Percentiles rank a stretch among this genome's conserved stretches.
Conservation (phyloP, 352 stramenopile genomes). For the Thalassiosira mediterranea region DNA sequence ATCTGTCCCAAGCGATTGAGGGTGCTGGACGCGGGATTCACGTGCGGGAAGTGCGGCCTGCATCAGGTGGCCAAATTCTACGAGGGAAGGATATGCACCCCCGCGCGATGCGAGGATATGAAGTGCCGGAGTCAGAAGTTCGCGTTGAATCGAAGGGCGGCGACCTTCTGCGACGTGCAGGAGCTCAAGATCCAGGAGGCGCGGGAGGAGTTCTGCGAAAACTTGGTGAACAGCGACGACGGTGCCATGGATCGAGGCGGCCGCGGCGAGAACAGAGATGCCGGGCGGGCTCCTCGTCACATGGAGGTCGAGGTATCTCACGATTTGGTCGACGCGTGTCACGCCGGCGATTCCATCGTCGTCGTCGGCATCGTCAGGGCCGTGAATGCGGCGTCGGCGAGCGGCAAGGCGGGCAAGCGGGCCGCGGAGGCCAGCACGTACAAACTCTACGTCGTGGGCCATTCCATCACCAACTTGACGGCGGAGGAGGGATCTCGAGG, state of each 20-base stretch:
- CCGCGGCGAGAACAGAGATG: slow-evolving; percentile 55
- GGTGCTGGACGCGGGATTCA: slow-evolving; percentile 70
- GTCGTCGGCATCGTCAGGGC: slow-evolving; percentile 93
- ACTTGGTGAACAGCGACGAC: slow-evolving; percentile 25
- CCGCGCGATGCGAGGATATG: slow-evolving; percentile 62
- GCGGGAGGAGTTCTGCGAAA: slow-evolving; percentile 66
- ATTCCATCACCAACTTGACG: slow-evolving; percentile 88
- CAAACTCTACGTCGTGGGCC: slow-evolving; percentile 92
- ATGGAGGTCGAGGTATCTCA: slow-evolving; percentile 90
- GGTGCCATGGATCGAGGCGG: slow-evolving; percentile 23
- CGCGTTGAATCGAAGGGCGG: slow-evolving; percentile 60
- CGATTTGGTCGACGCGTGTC: slow-evolving; percentile 93
- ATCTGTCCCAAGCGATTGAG: slow-evolving; percentile 72
- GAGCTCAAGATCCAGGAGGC: slow-evolving; percentile 84
- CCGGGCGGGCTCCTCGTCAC: slow-evolving; percentile 85
- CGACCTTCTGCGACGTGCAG: slow-evolving; percentile 76
- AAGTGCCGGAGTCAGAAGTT: slow-evolving; percentile 70
- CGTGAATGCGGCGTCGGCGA: slow-evolving; percentile 92
- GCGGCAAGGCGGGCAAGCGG: slow-evolving; percentile 88
- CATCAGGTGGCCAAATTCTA: slow-evolving; percentile 61
- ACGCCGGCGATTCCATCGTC: slow-evolving; percentile 93
- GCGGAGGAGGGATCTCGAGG: slow-evolving; percentile 35
- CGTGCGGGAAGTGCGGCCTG: slow-evolving; percentile 72
- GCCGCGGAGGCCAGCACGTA: slow-evolving; percentile 92
- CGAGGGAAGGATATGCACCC: slow-evolving; percentile 71